Base-by-base conservation (phyloP, 1,139 yeast genomes). In the Scheffersomyces titani region DNA sequence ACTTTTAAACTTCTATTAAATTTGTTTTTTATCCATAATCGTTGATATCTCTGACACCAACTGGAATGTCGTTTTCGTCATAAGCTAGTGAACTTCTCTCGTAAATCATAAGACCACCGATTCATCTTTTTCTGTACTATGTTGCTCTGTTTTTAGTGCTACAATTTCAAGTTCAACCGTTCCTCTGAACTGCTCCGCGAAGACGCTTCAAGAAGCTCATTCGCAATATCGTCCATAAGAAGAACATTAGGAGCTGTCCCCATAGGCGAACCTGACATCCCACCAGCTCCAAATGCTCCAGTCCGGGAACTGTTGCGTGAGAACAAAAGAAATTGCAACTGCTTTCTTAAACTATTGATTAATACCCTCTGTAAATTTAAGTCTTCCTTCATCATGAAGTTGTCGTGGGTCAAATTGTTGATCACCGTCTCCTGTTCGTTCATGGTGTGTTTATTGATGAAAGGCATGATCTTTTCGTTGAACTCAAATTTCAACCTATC, bases 271-370 rank as follows among this genome's bases (percentile, higher is more conserved):
- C 48, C 48, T 16, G 19, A 7, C 24, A 46, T 46, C 3, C 48
- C 24, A 5, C 22, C 20, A 6, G 48, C 24, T 16, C 48, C 48
- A 46, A 46, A 46, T 13, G 22, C 22, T 7, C 48, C 48, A 21
- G 19, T 52, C 20, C 48, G 19, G n/a, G 53, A 13, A 19, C 48
- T 58, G 44, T 73, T 69, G 55, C 83, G 72, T 19, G 80, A 74
- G 59, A 82, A 76, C 55, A 82, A 59, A 60, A 83, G 68, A 59
- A 79, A 83, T 58, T 83, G 87, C 40, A 83, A 67, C 61, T 83
- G 87, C 59, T 83, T 84, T 49, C 86, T 67, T 45, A 83, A 64
- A 57, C 83, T 79, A 62, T 76, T 78, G 49, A 84, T 70, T 53
- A 79, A 70, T 60, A 79, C 69, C 52, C 85, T 63, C 58, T 83